Evolutionary conservation across 306 rosid species (phyloP), one percentile per base, ranked within the genome.

Genomic region (Prunus salicina): DNA sequence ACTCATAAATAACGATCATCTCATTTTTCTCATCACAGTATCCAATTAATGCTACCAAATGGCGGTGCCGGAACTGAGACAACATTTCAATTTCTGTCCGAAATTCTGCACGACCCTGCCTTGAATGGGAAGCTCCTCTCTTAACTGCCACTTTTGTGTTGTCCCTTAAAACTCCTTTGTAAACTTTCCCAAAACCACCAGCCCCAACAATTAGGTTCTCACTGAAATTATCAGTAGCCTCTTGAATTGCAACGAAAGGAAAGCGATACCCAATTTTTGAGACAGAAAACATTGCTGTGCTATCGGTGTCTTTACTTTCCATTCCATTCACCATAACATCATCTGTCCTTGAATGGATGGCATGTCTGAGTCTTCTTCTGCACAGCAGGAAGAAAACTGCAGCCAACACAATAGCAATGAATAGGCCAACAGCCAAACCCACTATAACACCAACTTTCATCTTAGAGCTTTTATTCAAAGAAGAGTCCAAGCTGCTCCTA

Each of bases 161-260:
- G 84, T 82, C 90, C 78, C 55, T 87, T 24, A 91, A 79, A 82
- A 84, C 76, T 38, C 93, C 96, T 60, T 77, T 86, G 85, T 88
- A 91, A 63, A 91, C 93, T 78, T 87, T 87, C 60, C 96, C 96
- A 72, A 90, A 88, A 22, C 96, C 96, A 66, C 93, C 96, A 41
- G 67, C 77, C 28, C 96, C 96, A 74, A 91, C 75, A 6, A 82
- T 82, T 74, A 87, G 58, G 75, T 66, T 85, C 50, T 91, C 93
- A 52, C 88, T 88, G 75, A 91, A 91, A 57, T 87, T 74, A 71
- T 81, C 86, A n/a, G 96, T 91, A 24, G 96, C 91, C 74, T 84
- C 86, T 61, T 73, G 83, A 57, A 88, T 78, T 12, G 75, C 82
- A 18, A 51, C 72, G 7, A 90, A 79, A 43, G 91, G 89, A 32